These are phyloP conservation scores for Fusarium palustre DNA, from an alignment of 2,329 filamentous ascomycete genomes.

Conservation along the genomic window DNA sequence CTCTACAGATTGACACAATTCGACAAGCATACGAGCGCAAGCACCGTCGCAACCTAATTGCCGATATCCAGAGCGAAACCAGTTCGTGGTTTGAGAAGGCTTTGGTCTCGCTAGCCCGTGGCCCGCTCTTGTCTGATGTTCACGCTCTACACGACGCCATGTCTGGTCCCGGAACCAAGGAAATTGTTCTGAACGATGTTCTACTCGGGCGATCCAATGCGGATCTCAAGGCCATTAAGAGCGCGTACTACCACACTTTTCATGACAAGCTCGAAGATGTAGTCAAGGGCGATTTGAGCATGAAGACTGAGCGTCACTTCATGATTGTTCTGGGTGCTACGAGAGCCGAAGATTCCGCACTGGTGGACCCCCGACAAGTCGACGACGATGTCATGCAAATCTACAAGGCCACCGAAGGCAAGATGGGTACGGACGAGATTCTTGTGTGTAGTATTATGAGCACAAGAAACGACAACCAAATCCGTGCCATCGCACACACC, in stretches of 20 bases:
- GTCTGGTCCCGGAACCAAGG: conserved; percentile 86
- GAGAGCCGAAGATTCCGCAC: conserved; percentile 81
- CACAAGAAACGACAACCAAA: conserved; percentile 81
- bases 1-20: conserved; percentile 78
- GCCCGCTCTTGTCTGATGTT: conserved; percentile 83
- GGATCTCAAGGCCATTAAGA: conserved; percentile 88
- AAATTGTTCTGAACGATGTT: conserved; percentile 85
- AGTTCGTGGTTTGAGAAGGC: conserved; percentile 79
- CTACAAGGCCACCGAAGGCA: conserved; percentile 80
- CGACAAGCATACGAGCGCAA: conserved; percentile 73
- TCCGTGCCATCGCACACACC: conserved; percentile 81
- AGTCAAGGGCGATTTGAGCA: conserved; percentile 81
- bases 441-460: conserved; percentile 83
- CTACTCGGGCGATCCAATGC: conserved; percentile 86
- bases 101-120: conserved; percentile 79
- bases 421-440: conserved; percentile 78
- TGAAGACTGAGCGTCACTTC: conserved; percentile 89
- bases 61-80: conserved; percentile 83
- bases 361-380: conserved; percentile 77
- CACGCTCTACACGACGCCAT: conserved; percentile 77
- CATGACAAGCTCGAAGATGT: conserved; percentile 74
- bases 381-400: conserved; percentile 81
- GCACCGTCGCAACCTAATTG: conserved; percentile 75
- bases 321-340: conserved; percentile 80
- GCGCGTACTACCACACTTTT: conserved; percentile 77